A percentile compares a stretch with the other conserved stretches of the same genome.
Evolutionary conservation across 2,329 filamentous ascomycete genomes (phyloP).

Genomic region (Plenodomus tracheiphilus): DNA sequence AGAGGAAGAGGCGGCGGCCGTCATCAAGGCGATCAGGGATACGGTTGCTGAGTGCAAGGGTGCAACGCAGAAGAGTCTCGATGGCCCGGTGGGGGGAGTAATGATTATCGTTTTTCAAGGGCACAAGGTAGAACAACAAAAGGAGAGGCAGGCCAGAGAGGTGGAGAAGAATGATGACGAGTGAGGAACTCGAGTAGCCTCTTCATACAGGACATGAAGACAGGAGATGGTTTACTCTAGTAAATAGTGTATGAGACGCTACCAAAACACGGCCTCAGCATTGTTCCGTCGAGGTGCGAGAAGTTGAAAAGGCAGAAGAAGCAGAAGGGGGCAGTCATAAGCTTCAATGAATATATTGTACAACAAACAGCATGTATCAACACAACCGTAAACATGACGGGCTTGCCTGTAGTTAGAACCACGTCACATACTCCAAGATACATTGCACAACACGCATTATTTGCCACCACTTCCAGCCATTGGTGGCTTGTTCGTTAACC

Average conservation of each 20-base stretch:
- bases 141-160: slow-evolving; percentile 2
- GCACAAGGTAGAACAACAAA: slow-evolving; percentile 18
- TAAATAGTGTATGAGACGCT: too few species aligned
- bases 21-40: slow-evolving; percentile 58
- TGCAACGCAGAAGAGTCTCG: slow-evolving; percentile 27
- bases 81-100: slow-evolving; percentile 35
- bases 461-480: too few species aligned
- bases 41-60: slow-evolving; percentile 46
- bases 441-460: too few species aligned
- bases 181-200: neutral
- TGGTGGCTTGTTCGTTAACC: neutral
- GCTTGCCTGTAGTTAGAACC: too few species aligned
- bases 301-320: neutral
- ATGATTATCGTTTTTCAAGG: slow-evolving; percentile 41
- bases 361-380: slow-evolving; percentile 9
- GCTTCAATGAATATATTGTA: slow-evolving; percentile 22
- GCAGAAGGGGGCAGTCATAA: slow-evolving; percentile 1
- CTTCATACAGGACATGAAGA: too few species aligned
- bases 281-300: too few species aligned
- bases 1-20: slow-evolving; percentile 57
- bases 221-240: too few species aligned
- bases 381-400: neutral
- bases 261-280: too few species aligned
- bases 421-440: too few species aligned
- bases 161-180: slow-evolving; percentile 5